Conservation (phyloP, 106 monocot genomes). For the Acorus calamus region DNA sequence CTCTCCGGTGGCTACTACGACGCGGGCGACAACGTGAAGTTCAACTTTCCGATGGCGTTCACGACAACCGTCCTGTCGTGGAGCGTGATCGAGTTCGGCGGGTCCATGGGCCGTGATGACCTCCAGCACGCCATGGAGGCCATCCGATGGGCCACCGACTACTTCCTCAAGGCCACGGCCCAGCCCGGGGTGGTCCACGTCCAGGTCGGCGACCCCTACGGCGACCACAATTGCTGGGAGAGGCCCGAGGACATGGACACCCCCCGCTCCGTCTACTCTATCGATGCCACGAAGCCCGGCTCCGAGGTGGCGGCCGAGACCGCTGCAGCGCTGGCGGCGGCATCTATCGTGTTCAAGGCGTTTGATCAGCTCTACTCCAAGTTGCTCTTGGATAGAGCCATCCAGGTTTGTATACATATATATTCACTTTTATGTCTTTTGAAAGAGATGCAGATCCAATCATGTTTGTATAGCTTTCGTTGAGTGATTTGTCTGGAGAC, state of each 20-base stretch:
- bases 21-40: conserved; percentile 8
- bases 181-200: conserved; percentile 2
- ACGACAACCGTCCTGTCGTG: conserved; percentile 15
- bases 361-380: conserved; percentile 2
- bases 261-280: conserved; percentile 7
- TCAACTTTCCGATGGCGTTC: conserved; percentile 1
- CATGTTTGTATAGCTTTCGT: too few relatives aligned
- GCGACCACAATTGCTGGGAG: conserved; percentile 13
- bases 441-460: too few relatives aligned
- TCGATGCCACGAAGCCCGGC: conserved; percentile 1
- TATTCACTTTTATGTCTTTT: background rate
- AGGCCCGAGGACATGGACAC: conserved; percentile 17
- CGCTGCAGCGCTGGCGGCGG: conserved; percentile 13
- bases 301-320: conserved; percentile 18
- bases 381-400: conserved; percentile 6
- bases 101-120: conserved; percentile 3
- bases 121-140: conserved; percentile 4
- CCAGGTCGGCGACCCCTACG: conserved; percentile 14
- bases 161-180: conserved; percentile 15
- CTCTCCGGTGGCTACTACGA: conserved; percentile 2
- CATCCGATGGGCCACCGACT: conserved; percentile 19
- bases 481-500: too few relatives aligned
- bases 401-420: background rate
- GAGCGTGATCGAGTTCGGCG: conserved; percentile 20
- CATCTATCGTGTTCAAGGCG: conserved; percentile 3